Evolutionary conservation across 495 filamentous ascomycete species (phyloP), one percentile per base, ranked within the genome.

Genomic region (Aspergillus nidulans): DNA sequence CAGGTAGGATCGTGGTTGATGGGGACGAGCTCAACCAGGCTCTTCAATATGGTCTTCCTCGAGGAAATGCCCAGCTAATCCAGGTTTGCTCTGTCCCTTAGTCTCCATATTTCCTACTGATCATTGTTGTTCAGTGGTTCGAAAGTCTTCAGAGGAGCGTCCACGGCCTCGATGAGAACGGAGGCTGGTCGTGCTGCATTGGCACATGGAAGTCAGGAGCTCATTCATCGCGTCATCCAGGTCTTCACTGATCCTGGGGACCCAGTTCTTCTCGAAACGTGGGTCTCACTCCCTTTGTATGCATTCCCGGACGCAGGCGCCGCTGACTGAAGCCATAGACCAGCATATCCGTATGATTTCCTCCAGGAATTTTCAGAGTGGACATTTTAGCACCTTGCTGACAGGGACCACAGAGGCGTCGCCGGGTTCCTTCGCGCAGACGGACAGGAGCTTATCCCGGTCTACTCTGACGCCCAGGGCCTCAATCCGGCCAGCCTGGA

Each of bases 171-270:
- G 38, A 21, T n/a, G 50, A 53, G 7, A 18, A 43, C 16, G 21
- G 25, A 3, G 24, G 38, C 50, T 53, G 50, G 50, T 20, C 36
- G 16, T 53, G 50, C 21, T 53, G 50, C 23, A 53, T 53, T 18
- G 50, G 50, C 49, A 53, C 4, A 53, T 19, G 50, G 50, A 21
- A 53, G 50, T 24, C 50, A 53, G 39, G 50, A 53, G 20, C 50
- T 53, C 38, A 53, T 53, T 18, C 50, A 53, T 18, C 50, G 50
- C 1, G 50, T 23, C n/a, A 30, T 53, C 20, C 50, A 53, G 50
- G 50, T 53, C 7, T 53, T 53, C n/a, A 44, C 50, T 5, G 50
- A 53, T 21, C 38, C 38, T 0, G 36, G 50, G 23, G 50, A 53
- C 19, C 39, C 39, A 10, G 50, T 53, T 3, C 39, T 53, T 8